Evolutionary conservation across 1,284 basidiomycete species (phyloP), one percentile per base, ranked within the genome.

Genomic region (Pascua guehoae): DNA sequence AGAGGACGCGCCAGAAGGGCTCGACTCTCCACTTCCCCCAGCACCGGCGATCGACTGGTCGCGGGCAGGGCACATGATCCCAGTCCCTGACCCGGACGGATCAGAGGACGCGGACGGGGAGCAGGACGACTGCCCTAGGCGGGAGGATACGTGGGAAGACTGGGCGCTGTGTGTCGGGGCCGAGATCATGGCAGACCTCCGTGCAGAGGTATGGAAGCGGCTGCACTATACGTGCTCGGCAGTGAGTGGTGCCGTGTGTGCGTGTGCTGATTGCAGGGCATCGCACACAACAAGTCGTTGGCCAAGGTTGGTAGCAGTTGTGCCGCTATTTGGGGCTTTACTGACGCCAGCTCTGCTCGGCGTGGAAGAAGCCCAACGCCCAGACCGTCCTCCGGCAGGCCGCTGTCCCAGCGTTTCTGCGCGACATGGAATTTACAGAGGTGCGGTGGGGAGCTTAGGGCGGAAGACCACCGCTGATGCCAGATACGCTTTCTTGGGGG

Each of bases 171-270:
- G 87, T 1, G 86, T 96, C 47, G 95, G 87, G 2, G 92, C 92
- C 7, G 89, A 92, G 71, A 74, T 95, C 42, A 95, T 97, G 87
- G 79, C 81, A n/a, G 84, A 83, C 52, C 84, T 88, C 44, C 82
- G 89, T 62, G 79, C 80, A 60, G 85, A 87, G 56, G 86, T 98
- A 4, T 80, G 83, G 53, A 78, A 80, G 36, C 82, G 85, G 66
- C 80, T 98, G 18, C 89, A 91, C 15, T 98, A 99, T 70, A 93
- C 92, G 8, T 96, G 91, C 51, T 94, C 91, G 47, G 95, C 96
- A 15, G 90, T 91, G 65, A 64, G 86, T 61, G 49, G 16, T 45
- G 15, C 11, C 4, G 14, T 14, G 11, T 54, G 11, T 12, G 38
- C 16, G 45, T 53, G 9, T 47, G 53, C 60, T 56, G 45, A 51